Base-by-base conservation (phyloP, 805 yeast genomes). In the Candida pseudofarinosa region DNA sequence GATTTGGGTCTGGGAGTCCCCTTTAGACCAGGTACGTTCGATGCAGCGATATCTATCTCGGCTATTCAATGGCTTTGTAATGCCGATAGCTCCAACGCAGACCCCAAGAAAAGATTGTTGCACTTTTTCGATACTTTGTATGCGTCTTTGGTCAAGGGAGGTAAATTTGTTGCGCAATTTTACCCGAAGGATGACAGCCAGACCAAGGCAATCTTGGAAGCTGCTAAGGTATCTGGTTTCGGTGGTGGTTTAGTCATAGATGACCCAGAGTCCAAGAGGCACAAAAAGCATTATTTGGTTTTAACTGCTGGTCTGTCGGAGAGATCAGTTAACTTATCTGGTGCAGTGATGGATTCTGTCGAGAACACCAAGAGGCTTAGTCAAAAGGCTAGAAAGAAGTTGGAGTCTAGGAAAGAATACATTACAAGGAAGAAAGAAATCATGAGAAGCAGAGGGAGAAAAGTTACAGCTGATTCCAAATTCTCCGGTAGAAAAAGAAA, bases 1-100 rank as follows among this genome's bases (percentile, higher is more conserved):
- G 99, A 93, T 69, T 85, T 93, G 75, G 99, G 99, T 20, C 73
- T 76, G 41, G 99, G 99, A 28, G 76, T 93, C 2, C 98, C 98
- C 4, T 93, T 93, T 58, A 76, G 99, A 58, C 88, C 98, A 2
- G 99, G 99, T 39, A 76, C 96, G 0, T 93, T 91, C 62, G 99
- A 93, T 63, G 97, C 97, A 1, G 98, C 96, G 1, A 87, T 93
- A 26, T 84, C 95, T 19, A 88, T 93, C 48, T 85, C 95, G 30
- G 99, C 95, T 10, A 89, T 93, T 40, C 99, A 93, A 63, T 93
- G 99, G 99, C 77, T 93, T 34, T 90, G 97, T 70, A 93, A 93
- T 61, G 98, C 98, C 2, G 99, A 93, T 62, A 76, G 88, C 4
- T 65, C 88, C 2, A 72, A 74, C 33, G 83, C 81, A 41, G 96